phyloP scores from a whole-genome alignment of 345 rosid species.

The Corchorus olitorius region DNA sequence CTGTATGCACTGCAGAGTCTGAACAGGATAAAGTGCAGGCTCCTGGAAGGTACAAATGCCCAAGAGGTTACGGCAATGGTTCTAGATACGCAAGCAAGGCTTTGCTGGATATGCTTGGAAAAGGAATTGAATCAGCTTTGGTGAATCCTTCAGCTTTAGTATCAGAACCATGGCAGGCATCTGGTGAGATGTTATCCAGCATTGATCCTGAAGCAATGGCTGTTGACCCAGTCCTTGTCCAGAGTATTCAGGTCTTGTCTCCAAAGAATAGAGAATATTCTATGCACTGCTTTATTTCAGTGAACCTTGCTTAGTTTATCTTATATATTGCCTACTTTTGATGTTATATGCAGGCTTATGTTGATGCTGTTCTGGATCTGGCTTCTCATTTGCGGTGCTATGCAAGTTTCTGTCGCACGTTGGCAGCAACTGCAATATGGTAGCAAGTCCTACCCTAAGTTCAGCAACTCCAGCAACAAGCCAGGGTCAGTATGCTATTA shows the following conservation, averaged over 20 bases:
- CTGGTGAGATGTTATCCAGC: conserved; percentile 67
- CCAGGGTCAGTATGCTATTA: conserved; percentile 63
- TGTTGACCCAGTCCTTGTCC: conserved; percentile 86
- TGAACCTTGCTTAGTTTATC: conserved; percentile 7
- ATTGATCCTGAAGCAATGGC: conserved; percentile 95
- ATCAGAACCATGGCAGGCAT: conserved; percentile 84
- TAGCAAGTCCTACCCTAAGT: conserved; percentile 86
- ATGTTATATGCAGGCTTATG: conserved; percentile 76
- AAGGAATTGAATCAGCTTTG: conserved; percentile 97
- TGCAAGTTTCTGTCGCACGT: conserved; percentile 98
- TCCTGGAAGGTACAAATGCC: conserved; percentile 96
- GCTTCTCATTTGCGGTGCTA: conserved; percentile 98
- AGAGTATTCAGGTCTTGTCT: conserved; percentile 71
- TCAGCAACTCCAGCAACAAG: conserved; percentile 69
- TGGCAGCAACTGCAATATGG: conserved; percentile 86
- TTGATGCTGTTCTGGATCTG: conserved; percentile 97
- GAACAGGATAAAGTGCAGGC: conserved; percentile 95
- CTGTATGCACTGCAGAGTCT: conserved; percentile 67
- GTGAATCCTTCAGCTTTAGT: conserved; percentile 89
- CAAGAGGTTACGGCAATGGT: conserved; percentile 99
- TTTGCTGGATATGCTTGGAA: conserved; percentile 96
- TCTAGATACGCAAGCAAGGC: conserved; percentile 96
- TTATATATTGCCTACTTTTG: conserved; percentile 26
- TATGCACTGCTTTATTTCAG: background rate
- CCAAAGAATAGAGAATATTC: background rate